Evolutionary conservation across 2,329 filamentous ascomycete species (phyloP), one percentile per base, ranked within the genome.

Genomic region (Xylariaceae sp.): DNA sequence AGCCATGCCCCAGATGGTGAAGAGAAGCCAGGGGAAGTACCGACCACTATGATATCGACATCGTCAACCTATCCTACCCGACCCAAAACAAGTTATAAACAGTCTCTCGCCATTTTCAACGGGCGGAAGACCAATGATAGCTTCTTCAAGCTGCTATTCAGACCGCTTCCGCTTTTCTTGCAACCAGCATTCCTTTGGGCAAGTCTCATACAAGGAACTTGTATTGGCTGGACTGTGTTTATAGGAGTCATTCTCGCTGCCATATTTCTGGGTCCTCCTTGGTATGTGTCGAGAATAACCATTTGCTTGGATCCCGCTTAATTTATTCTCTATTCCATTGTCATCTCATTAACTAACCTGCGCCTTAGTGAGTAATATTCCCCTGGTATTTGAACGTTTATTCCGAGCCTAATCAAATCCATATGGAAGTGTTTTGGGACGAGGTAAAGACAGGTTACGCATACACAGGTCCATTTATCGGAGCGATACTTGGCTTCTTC

Each of bases 171-270:
- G 0, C 76, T 96, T 1, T 85, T 95, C 56, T 64, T 86, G 6
- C 91, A 96, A 62, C 91, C 90, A 0, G 88, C 87, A 6, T 88
- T 96, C 55, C 66, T 94, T 33, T 95, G 89, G 87, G 75, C 73
- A 20, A 75, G 74, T 58, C 73, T 96, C 3, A 88, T 91, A 40
- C 91, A 95, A 73, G 91, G 91, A 14, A 81, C 87, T 4, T 80
- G 95, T 61, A 95, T 96, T 59, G 92, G 91, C 53, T 97, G 92
- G 91, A 95, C 91, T 1, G 88, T 96, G 14, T 88, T 96, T 61
- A 92, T 95, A 54, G 86, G 88, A 45, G 85, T 93, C 49, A 82
- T 93, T 54, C 71, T 94, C 37, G 86, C 84, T n/a, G 80, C 84
- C 48, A 83, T 94, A 55, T 92, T 93, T 69, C 76, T 94, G 37